phyloP scores from a whole-genome alignment of 208 protist species.

The Leishmania tropica region DNA sequence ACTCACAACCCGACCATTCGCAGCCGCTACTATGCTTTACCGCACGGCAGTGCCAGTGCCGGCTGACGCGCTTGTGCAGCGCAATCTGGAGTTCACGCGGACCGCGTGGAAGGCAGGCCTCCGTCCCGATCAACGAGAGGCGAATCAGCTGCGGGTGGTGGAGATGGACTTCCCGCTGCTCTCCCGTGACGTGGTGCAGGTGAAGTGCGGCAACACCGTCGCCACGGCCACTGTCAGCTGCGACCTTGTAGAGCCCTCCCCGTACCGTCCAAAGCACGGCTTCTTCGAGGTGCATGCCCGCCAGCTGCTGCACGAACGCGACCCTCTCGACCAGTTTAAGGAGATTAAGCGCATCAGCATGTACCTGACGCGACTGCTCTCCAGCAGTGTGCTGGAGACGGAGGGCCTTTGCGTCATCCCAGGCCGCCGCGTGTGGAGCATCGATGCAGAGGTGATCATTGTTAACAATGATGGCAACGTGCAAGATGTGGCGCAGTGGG shows the following conservation, averaged over 20 bases:
- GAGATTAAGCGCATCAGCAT: slow-evolving; percentile 60
- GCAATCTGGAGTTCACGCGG: slow-evolving; percentile 70
- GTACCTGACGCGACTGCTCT: slow-evolving; percentile 89
- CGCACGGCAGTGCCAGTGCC: slow-evolving; percentile 48
- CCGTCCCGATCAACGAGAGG: slow-evolving; percentile 74
- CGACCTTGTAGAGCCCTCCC: slow-evolving; percentile 93
- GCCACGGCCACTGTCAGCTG: slow-evolving; percentile 81
- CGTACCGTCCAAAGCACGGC: slow-evolving; percentile 95
- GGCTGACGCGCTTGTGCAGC: slow-evolving; percentile 56
- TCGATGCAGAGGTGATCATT: slow-evolving; percentile 86
- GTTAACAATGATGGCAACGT: slow-evolving; percentile 96
- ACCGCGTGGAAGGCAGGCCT: slow-evolving; percentile 70
- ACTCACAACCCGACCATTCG: neutral
- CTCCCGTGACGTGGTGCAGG: slow-evolving; percentile 72
- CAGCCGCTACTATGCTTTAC: slow-evolving; percentile 34
- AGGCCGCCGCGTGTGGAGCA: slow-evolving; percentile 91
- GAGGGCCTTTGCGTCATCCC: slow-evolving; percentile 96
- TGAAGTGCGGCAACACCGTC: slow-evolving; percentile 89
- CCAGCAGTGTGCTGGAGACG: slow-evolving; percentile 93
- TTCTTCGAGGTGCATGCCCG: slow-evolving; percentile 93
- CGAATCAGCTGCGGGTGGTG: slow-evolving; percentile 73
- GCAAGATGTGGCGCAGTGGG: slow-evolving; percentile 87
- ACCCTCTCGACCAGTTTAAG: slow-evolving; percentile 32
- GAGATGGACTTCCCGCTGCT: slow-evolving; percentile 73
- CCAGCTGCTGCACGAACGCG: slow-evolving; percentile 85